Conservation (phyloP, 2,329 filamentous ascomycete genomes). For the Diaporthe sp. region DNA sequence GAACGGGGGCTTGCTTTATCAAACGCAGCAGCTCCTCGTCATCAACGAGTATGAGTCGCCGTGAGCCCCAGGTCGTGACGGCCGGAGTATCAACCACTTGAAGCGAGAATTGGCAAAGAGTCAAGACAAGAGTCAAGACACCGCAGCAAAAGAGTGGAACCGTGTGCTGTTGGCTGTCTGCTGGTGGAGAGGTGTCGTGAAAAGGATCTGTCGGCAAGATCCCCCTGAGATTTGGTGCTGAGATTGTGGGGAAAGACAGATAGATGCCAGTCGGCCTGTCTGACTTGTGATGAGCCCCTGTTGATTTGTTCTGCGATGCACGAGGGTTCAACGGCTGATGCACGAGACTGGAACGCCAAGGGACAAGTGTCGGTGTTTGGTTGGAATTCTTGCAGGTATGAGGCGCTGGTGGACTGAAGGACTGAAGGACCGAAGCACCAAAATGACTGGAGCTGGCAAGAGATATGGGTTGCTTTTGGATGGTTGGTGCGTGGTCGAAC, state of each 20-base stretch:
- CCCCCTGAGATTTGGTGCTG: conserved; percentile 35
- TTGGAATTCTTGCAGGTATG: conserved; percentile 8
- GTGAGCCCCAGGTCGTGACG: conserved; percentile 20
- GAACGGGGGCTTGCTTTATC: background rate
- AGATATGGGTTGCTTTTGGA: conserved; percentile 14
- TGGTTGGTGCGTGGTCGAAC: background rate
- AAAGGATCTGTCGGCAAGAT: conserved; percentile 35
- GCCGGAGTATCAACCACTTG: conserved; percentile 12
- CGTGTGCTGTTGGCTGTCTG: conserved; percentile 26
- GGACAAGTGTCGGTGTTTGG: background rate
- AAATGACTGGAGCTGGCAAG: background rate
- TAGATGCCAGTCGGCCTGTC: conserved; percentile 21
- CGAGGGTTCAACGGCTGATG: conserved; percentile 18
- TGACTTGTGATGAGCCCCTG: conserved; percentile 29
- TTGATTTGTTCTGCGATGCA: background rate
- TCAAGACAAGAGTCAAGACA: conserved; percentile 17
- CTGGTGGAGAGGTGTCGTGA: conserved; percentile 35
- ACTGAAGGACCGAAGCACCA: background rate
- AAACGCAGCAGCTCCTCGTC: background rate
- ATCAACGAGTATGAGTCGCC: background rate
- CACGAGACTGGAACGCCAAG: conserved; percentile 22
- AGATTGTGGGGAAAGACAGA: conserved; percentile 34
- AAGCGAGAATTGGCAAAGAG: conserved; percentile 10
- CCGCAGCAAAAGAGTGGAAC: conserved; percentile 23
- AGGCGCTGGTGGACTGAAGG: conserved; percentile 2